A percentile compares a stretch with the other conserved stretches of the same genome.
Conservation (phyloP, 2,329 filamentous ascomycete genomes). For the Blastomyces emzantsi region DNA sequence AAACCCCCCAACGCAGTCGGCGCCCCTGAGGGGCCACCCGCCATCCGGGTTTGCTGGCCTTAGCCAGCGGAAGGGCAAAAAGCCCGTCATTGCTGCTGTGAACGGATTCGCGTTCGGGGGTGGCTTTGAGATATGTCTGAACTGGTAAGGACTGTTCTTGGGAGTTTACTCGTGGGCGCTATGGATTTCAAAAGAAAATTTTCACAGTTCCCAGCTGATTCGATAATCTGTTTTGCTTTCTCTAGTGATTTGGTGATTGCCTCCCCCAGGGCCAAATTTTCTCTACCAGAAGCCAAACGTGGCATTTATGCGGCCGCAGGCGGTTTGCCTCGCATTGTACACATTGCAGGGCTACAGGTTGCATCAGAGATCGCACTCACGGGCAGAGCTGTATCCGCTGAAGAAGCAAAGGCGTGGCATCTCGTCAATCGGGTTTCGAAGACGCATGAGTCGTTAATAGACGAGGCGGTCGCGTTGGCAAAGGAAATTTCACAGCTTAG, state of each 20-base stretch:
- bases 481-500: slow-evolving; percentile 52
- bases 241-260: slow-evolving; percentile 64
- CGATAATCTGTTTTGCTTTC: slow-evolving; percentile 28
- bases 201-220: not conserved
- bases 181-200: not conserved
- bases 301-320: slow-evolving; percentile 64
- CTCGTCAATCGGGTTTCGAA: slow-evolving; percentile 56
- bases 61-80: slow-evolving; percentile 51
- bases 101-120: slow-evolving; percentile 69
- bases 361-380: slow-evolving; percentile 64
- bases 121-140: slow-evolving; percentile 80
- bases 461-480: slow-evolving; percentile 58
- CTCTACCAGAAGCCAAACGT: slow-evolving; percentile 60
- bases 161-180: too few species aligned
- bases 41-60: slow-evolving; percentile 47
- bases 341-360: slow-evolving; percentile 57
- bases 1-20: slow-evolving; percentile 21
- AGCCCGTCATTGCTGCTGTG: slow-evolving; percentile 69
- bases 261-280: slow-evolving; percentile 49
- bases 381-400: slow-evolving; percentile 50
- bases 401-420: slow-evolving; percentile 54
- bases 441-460: slow-evolving; percentile 66
- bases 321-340: slow-evolving; percentile 57
- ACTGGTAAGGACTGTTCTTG: slow-evolving; percentile 49
- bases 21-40: slow-evolving; percentile 32